Conservation (phyloP, 306 rosid species). For the Prosopis cineraria region DNA sequence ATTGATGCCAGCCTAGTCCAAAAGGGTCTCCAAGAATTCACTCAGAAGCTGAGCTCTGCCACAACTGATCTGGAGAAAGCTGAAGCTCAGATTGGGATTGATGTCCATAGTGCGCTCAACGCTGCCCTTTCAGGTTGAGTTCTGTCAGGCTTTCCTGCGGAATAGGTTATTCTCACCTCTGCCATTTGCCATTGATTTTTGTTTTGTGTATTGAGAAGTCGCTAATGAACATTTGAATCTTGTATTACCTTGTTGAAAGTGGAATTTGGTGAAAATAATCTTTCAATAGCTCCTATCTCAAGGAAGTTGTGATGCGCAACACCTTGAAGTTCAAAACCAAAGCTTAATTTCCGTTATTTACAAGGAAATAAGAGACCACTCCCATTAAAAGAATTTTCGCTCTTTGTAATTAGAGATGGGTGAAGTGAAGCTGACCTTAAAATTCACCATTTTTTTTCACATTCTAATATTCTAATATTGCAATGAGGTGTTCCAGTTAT, state of each 20-base stretch:
- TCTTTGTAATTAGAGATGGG: background rate
- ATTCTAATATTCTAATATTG: background rate
- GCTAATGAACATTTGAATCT: constrained; percentile 36
- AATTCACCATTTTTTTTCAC: background rate
- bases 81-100: constrained; percentile 97
- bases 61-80: constrained; percentile 96
- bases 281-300: constrained; percentile 42
- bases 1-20: constrained; percentile 79
- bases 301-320: constrained; percentile 46
- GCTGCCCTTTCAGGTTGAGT: constrained; percentile 74
- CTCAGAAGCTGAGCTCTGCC: constrained; percentile 91
- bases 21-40: constrained; percentile 93
- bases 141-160: constrained; percentile 33
- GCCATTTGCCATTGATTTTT: constrained; percentile 37
- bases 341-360: constrained; percentile 28
- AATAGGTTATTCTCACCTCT: constrained; percentile 33
- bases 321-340: constrained; percentile 31
- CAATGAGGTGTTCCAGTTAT: background rate
- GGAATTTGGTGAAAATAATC: constrained; percentile 52
- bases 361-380: constrained; percentile 7
- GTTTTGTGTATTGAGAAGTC: constrained; percentile 49
- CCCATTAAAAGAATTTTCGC: background rate
- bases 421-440: background rate
- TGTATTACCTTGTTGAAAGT: constrained; percentile 48
- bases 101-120: constrained; percentile 85